These are phyloP conservation scores for Penicillium sp. DNA, from an alignment of 2,329 filamentous ascomycete genomes.

Conservation along the genomic window DNA sequence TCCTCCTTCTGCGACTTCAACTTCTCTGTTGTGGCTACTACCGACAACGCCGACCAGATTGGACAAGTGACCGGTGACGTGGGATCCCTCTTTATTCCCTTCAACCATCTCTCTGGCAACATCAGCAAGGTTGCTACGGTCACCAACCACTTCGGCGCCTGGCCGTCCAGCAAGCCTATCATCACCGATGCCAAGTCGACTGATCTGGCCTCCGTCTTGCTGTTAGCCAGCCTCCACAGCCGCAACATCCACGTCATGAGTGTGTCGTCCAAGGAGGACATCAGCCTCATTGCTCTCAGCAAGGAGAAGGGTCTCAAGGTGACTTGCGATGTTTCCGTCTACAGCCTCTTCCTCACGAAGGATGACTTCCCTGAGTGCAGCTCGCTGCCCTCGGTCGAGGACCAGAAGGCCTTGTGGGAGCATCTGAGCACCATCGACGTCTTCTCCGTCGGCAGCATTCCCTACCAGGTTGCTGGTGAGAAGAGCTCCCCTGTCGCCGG, in stretches of 20 bases:
- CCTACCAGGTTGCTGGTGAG: constrained; percentile 61
- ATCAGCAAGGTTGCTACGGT: constrained; percentile 75
- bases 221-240: constrained; percentile 68
- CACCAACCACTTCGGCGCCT: constrained; percentile 67
- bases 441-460: constrained; percentile 69
- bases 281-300: constrained; percentile 64
- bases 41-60: constrained; percentile 65
- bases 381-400: constrained; percentile 56
- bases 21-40: constrained; percentile 66
- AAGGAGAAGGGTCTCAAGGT: constrained; percentile 75
- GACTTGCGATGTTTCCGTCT: constrained; percentile 74
- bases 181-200: constrained; percentile 72
- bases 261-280: constrained; percentile 70
- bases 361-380: constrained; percentile 60
- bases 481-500: constrained; percentile 54
- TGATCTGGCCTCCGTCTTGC: constrained; percentile 68
- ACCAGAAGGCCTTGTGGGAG: constrained; percentile 67
- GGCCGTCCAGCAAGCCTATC: constrained; percentile 70
- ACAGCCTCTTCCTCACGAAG: constrained; percentile 65
- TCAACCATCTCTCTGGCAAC: constrained; percentile 71
- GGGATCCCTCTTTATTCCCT: constrained; percentile 71
- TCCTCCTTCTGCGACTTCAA: constrained; percentile 72
- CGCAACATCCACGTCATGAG: constrained; percentile 71
- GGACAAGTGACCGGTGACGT: constrained; percentile 63
- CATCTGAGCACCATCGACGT: constrained; percentile 65